Conservation (phyloP, 306 rosid species). For the Quercus glauca region DNA sequence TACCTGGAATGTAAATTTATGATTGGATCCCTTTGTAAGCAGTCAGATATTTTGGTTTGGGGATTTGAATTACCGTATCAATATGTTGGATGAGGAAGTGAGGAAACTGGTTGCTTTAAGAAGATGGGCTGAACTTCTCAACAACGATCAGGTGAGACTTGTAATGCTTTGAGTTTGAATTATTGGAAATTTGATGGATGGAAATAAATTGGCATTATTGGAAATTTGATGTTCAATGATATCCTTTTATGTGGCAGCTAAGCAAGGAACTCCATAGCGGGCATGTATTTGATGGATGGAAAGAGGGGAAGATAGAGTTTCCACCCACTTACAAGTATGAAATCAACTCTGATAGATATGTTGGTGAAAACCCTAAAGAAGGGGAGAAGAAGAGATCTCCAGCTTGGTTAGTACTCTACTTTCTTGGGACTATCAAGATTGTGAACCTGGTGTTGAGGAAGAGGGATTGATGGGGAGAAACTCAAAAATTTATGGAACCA, state of each 20-base stretch:
- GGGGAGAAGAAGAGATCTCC: constrained; percentile 94
- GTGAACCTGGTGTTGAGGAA: background rate
- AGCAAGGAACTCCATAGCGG: constrained; percentile 67
- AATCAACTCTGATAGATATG: constrained; percentile 63
- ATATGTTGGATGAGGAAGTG: constrained; percentile 54
- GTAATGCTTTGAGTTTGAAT: background rate
- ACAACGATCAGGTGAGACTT: constrained; percentile 74
- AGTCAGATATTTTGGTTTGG: constrained; percentile 98
- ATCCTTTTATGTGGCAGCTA: constrained; percentile 46
- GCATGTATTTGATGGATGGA: constrained; percentile 92
- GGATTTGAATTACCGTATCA: constrained; percentile 91
- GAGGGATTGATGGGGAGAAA: background rate
- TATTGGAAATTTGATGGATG: background rate
- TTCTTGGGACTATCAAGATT: background rate
- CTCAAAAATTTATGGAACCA: too few species aligned
- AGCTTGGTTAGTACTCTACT: constrained; percentile 68
- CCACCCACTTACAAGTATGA: constrained; percentile 96
- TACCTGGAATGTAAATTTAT: constrained; percentile 12
- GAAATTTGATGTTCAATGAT: constrained; percentile 10
- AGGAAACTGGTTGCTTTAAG: constrained; percentile 61
- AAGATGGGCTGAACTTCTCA: constrained; percentile 74
- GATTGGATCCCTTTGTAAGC: constrained; percentile 31
- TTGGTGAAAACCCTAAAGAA: constrained; percentile 73
- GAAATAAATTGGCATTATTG: background rate
- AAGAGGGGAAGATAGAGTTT: constrained; percentile 73